Evolutionary conservation across 108 stramenopile genomes (phyloP).

Genomic region (Pseudonitzschia multiseries): DNA sequence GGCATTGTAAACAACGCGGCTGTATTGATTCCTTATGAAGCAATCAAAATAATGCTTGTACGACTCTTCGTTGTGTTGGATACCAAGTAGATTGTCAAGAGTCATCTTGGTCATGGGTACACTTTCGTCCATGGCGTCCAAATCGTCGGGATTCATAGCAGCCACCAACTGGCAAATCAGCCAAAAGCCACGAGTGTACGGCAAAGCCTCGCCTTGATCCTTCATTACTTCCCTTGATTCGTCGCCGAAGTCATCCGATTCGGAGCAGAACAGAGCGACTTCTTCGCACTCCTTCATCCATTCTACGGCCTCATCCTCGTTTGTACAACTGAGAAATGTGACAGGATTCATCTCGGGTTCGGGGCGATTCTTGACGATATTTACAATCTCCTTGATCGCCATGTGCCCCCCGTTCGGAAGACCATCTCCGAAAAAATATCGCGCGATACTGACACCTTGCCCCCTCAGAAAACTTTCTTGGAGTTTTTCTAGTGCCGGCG

Average conservation of each 20-base stretch:
- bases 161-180: conserved; percentile 48
- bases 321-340: conserved; percentile 56
- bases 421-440: conserved; percentile 60
- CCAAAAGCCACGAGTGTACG: conserved; percentile 52
- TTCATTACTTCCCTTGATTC: conserved; percentile 45
- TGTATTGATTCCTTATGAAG: conserved; percentile 37
- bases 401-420: conserved; percentile 45
- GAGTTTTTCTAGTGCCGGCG: conserved; percentile 47
- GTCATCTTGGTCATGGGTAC: conserved; percentile 58
- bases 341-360: conserved; percentile 48
- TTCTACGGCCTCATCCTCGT: conserved; percentile 30
- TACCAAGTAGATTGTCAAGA: conserved; percentile 53
- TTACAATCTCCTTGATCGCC: conserved; percentile 43
- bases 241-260: conserved; percentile 52
- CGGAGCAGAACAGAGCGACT: conserved; percentile 50
- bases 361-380: conserved; percentile 37
- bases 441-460: conserved; percentile 33
- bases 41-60: conserved; percentile 50
- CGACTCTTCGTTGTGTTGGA: conserved; percentile 38
- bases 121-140: conserved; percentile 66
- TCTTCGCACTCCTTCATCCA: conserved; percentile 66
- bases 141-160: conserved; percentile 55
- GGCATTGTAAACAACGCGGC: conserved; percentile 5
- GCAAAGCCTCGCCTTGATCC: conserved; percentile 60
- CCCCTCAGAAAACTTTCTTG: conserved; percentile 43